Conservation (phyloP, 495 filamentous ascomycete species). For the Penicillium waksmanii region DNA sequence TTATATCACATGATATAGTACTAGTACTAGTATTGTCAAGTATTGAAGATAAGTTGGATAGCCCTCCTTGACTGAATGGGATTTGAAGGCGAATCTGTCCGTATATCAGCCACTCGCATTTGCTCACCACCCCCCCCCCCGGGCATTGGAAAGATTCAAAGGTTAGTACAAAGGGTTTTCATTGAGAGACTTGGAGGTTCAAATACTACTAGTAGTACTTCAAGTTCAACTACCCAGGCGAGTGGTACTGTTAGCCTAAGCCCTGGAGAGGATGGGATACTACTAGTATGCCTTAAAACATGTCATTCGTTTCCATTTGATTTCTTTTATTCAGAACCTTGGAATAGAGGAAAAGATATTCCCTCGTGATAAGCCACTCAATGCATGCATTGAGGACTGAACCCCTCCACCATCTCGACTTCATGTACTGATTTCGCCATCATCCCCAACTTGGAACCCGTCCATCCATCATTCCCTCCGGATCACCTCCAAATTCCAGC, state of each 20-base stretch:
- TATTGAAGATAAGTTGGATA: no score
- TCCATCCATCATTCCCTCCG: not conserved
- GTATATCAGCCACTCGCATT: no score
- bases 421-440: not conserved
- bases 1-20: not conserved
- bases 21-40: no score
- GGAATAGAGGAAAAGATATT: slow-evolving; percentile 5
- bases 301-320: slow-evolving; percentile 16
- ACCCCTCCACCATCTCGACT: not conserved
- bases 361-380: not conserved
- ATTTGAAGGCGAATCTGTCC: no score
- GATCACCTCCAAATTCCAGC: not conserved
- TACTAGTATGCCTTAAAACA: slow-evolving; percentile 18
- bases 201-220: no score
- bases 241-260: no score
- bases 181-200: no score
- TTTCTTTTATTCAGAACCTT: not conserved
- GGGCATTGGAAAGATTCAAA: no score
- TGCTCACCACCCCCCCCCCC: no score
- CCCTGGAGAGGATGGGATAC: slow-evolving; percentile 2
- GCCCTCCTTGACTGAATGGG: no score
- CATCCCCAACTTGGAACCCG: not conserved
- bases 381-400: not conserved
- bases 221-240: no score
- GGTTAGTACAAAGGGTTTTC: no score